Conservation (phyloP, 2,329 filamentous ascomycete species). For the Diaporthe amygdali region DNA sequence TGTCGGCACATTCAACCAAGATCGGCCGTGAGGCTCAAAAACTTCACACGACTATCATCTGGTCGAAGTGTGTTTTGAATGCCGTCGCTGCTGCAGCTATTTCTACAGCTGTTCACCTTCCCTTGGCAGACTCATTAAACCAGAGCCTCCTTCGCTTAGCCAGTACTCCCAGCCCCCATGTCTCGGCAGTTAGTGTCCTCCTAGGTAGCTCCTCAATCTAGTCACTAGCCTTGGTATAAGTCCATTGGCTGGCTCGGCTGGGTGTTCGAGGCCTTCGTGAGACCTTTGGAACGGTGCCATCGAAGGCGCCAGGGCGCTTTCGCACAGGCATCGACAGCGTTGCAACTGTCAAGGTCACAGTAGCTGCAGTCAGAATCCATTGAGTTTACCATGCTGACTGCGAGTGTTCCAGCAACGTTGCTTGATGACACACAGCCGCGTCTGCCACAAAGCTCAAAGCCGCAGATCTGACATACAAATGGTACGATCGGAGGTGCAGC, state of each 20-base stretch:
- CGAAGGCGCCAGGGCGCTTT: neutral
- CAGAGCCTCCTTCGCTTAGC: neutral
- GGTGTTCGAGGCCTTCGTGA: neutral
- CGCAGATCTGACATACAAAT: neutral
- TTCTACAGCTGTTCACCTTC: neutral
- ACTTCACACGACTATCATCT: neutral
- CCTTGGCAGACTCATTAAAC: neutral
- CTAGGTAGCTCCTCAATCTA: no score
- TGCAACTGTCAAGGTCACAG: neutral
- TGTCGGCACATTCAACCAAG: neutral
- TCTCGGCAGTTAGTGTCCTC: neutral
- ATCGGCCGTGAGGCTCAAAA: slow-evolving; percentile 12
- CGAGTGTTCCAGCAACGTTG: neutral
- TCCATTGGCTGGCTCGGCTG: slow-evolving; percentile 2
- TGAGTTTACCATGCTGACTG: neutral
- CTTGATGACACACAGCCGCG: neutral
- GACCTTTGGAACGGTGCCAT: neutral
- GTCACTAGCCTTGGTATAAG: neutral
- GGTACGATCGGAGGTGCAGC: neutral
- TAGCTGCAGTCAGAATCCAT: neutral
- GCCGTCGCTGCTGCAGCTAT: neutral
- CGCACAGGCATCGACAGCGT: neutral
- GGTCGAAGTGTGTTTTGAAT: neutral
- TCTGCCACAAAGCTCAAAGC: neutral
- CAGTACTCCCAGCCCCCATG: neutral